A percentile compares a stretch with the other conserved stretches of the same genome.
phyloP scores from a whole-genome alignment of 805 yeast genomes.

The Torulaspora delbrueckii region DNA sequence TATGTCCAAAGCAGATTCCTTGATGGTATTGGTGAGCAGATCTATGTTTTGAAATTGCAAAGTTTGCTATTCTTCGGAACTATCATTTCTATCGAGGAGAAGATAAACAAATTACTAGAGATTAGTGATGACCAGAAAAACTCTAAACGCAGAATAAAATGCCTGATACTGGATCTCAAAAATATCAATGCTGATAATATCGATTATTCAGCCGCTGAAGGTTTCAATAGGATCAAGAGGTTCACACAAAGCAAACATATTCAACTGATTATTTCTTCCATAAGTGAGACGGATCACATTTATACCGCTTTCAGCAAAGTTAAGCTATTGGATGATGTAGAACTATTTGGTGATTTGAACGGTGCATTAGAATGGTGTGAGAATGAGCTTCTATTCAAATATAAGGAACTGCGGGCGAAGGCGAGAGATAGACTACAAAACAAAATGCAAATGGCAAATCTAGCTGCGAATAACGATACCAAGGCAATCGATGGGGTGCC shows the following conservation, averaged over 20 bases:
- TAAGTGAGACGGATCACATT: conserved; percentile 59
- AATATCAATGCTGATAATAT: conserved; percentile 64
- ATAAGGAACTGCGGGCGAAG: conserved; percentile 34
- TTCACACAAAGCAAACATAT: conserved; percentile 65
- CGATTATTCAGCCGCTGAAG: conserved; percentile 95
- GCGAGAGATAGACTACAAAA: conserved; percentile 16
- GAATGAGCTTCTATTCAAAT: conserved; percentile 62
- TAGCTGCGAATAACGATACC: conserved; percentile 9
- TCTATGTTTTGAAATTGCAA: conserved; percentile 77
- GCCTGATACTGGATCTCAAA: conserved; percentile 77
- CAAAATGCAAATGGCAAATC: conserved; percentile 9
- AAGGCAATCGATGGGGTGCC: conserved; percentile 4
- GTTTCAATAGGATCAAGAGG: conserved; percentile 80
- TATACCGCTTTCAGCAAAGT: conserved; percentile 75
- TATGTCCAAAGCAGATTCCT: conserved; percentile 83
- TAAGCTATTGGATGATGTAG: conserved; percentile 61
- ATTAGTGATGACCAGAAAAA: conserved; percentile 36
- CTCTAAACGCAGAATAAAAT: conserved; percentile 60
- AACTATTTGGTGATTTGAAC: conserved; percentile 72
- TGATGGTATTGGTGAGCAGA: conserved; percentile 82
- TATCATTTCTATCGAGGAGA: conserved; percentile 82
- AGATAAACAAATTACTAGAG: conserved; percentile 62
- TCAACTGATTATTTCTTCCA: conserved; percentile 73
- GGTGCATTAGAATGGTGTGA: conserved; percentile 96
- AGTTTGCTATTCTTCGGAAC: conserved; percentile 94